Evolutionary conservation across 2,329 filamentous ascomycete genomes (phyloP), one percentile per base, ranked within the genome.

Genomic region (Aspergillus phoenicis): DNA sequence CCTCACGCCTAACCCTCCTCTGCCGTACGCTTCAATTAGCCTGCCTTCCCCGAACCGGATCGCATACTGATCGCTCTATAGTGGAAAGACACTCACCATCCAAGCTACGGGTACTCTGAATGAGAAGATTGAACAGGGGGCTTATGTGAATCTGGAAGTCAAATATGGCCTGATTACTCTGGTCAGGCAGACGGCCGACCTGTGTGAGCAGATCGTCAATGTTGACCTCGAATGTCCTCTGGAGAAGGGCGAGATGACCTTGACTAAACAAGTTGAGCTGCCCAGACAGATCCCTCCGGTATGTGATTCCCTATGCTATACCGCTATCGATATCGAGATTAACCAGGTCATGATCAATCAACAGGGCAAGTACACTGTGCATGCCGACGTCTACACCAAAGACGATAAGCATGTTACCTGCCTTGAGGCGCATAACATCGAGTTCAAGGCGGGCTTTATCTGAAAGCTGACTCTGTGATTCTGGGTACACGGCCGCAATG

Each of bases 91-190:
- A 20, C 88, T 99, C 57, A 82, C 84, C 61, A 96, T 99, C 81
- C 86, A 87, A 66, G 95, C 93, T 51, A 83, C 80, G 33, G 95
- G 94, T 60, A 86, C 81, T n/a, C 85, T 98, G 65, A 84, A 84
- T 68, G 79, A 96, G 72, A 79, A 83, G 55, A 87, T 99, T 66
- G 85, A 87, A 58, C 76, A 92, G 61, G 94, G 92, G 61, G 91
- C 94, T 62, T 91, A 91, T 70, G 89, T 97, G 64, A 83, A 89
- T 52, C 77, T 99, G 43, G 85, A 88, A 67, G 94, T 99, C 80
- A 97, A 97, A 81, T 97, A 96, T 77, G 94, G 94, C 62, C 83
- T 97, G 67, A 97, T 99, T 77, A 91, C 88, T 58, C 85, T 99
- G 66, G 87, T 99, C 77, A 91, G 86, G 77, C 90, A 90, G 66